These are phyloP conservation scores for Dovyalis caffra DNA, from an alignment of 345 rosid species.

Conservation along the genomic window DNA sequence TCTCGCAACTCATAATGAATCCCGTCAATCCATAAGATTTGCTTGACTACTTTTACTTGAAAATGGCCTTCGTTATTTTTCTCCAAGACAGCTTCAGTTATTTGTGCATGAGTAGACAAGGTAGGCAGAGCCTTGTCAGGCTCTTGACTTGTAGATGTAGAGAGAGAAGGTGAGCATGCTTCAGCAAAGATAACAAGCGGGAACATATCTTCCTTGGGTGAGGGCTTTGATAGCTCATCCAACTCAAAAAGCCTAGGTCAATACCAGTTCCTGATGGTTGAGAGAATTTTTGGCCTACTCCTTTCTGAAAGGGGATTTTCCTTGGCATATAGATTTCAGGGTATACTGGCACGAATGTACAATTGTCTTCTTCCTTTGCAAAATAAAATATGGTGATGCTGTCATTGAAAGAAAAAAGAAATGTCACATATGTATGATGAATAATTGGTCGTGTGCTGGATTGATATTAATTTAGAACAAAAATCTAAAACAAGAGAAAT, in stretches of 20 bases:
- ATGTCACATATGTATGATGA: not conserved
- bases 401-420: slow-evolving; percentile 6
- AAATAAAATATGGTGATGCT: slow-evolving; percentile 43
- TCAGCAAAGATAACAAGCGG: slow-evolving; percentile 48
- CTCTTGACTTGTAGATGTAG: slow-evolving; percentile 9
- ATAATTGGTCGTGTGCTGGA: not conserved
- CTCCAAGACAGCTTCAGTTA: slow-evolving; percentile 42
- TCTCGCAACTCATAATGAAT: slow-evolving; percentile 44
- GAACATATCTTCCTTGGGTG: slow-evolving; percentile 25
- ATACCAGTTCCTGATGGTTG: slow-evolving; percentile 47
- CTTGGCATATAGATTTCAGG: slow-evolving; percentile 29
- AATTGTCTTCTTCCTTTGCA: slow-evolving; percentile 45
- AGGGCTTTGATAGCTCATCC: slow-evolving; percentile 31
- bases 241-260: slow-evolving; percentile 41
- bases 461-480: not conserved
- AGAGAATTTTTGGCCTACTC: slow-evolving; percentile 39
- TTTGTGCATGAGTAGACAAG: slow-evolving; percentile 34
- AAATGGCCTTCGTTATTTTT: slow-evolving; percentile 29
- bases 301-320: slow-evolving; percentile 40
- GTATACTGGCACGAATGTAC: slow-evolving; percentile 32
- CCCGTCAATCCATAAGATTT: slow-evolving; percentile 38
- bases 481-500: not conserved
- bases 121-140: slow-evolving; percentile 9
- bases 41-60: slow-evolving; percentile 40
- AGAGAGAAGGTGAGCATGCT: slow-evolving; percentile 22